Percentiles rank a stretch among this genome's conserved stretches.
Evolutionary conservation across 1,284 basidiomycete genomes (phyloP).

Genomic region (Gomphus sp.): DNA sequence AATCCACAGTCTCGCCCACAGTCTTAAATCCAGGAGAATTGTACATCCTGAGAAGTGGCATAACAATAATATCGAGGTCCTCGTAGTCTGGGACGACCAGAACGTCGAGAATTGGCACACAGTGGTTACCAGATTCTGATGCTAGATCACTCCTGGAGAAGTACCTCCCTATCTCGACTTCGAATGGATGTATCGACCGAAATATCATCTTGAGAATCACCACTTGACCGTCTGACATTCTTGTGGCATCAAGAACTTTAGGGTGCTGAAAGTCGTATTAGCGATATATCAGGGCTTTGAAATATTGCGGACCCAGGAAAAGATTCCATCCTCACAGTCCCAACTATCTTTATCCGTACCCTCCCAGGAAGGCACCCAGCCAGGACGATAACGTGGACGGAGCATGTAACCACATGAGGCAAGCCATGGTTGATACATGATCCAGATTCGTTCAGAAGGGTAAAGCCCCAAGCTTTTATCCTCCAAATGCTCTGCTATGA

Average conservation of each 20-base stretch:
- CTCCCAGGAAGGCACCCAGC: neutral
- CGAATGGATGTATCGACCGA: neutral
- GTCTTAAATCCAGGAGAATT: neutral
- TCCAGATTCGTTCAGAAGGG: neutral
- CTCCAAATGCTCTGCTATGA: neutral
- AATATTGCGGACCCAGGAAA: neutral
- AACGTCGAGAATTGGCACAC: no score
- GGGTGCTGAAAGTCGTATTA: neutral
- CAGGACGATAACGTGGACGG: no score
- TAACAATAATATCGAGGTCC: neutral
- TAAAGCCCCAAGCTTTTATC: neutral
- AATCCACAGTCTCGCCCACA: neutral
- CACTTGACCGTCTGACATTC: neutral
- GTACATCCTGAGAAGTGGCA: neutral
- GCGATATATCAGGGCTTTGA: neutral
- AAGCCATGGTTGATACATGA: neutral
- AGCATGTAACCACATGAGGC: neutral
- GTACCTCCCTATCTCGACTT: neutral
- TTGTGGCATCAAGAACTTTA: neutral
- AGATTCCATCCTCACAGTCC: neutral
- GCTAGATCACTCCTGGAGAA: neutral
- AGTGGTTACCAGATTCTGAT: neutral
- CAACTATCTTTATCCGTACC: neutral
- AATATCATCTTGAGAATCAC: neutral
- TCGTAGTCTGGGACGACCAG: no score